Evolutionary conservation across 768 basidiomycete species (phyloP).

Genomic region (Pleurotus giganteus): DNA sequence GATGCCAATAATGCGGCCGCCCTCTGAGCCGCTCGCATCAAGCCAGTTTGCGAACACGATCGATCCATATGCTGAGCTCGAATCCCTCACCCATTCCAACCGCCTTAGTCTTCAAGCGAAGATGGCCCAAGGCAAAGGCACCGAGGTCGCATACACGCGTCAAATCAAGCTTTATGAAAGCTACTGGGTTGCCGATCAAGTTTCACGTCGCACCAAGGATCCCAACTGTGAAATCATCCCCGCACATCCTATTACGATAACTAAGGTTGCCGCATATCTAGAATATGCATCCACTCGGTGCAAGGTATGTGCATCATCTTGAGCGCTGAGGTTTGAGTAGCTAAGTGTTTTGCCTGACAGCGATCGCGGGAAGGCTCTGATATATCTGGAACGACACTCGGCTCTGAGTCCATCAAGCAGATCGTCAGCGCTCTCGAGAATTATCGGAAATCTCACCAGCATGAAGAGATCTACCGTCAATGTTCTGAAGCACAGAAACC

Average conservation of each 20-base stretch:
- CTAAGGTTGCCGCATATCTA: constrained; percentile 30
- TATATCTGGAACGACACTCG: constrained; percentile 22
- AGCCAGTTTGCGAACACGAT: too few relatives aligned
- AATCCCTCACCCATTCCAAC: background rate
- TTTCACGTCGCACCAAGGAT: background rate
- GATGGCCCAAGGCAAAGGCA: constrained; percentile 22
- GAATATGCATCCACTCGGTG: constrained; percentile 23
- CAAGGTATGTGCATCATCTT: constrained; percentile 22
- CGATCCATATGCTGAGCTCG: too few relatives aligned
- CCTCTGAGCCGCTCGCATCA: too few relatives aligned
- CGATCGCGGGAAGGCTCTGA: constrained; percentile 14
- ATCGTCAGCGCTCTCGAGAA: constrained; percentile 27
- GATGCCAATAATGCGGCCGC: too few relatives aligned
- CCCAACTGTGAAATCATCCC: constrained; percentile 13
- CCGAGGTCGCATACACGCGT: constrained; percentile 18
- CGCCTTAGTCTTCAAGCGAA: constrained; percentile 10
- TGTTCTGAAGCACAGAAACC: constrained; percentile 17
- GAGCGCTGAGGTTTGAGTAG: background rate
- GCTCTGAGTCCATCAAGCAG: constrained; percentile 23
- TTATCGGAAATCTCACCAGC: constrained; percentile 17
- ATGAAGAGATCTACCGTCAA: constrained; percentile 13
- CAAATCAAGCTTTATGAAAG: constrained; percentile 25
- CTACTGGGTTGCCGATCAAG: constrained; percentile 22
- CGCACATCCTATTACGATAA: constrained; percentile 25
- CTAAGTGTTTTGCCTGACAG: background rate